Percentiles rank a stretch among this genome's conserved stretches.
Evolutionary conservation across 805 yeast species (phyloP).

Genomic region (Teunomyces tritomae): DNA sequence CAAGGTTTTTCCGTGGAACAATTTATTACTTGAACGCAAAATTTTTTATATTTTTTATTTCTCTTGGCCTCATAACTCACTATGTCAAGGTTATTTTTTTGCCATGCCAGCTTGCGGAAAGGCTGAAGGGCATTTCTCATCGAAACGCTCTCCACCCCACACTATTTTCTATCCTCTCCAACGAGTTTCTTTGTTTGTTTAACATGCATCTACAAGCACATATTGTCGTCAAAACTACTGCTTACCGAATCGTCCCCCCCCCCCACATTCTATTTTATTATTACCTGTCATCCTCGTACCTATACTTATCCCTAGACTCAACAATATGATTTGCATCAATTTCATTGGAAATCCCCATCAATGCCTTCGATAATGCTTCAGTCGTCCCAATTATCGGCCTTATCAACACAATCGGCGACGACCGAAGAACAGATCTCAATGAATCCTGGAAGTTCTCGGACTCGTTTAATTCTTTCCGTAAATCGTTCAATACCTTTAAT

Average conservation of each 20-base stretch:
- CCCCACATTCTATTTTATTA: not conserved
- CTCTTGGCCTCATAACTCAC: not conserved
- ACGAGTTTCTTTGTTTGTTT: too few relatives aligned
- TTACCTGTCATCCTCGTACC: constrained; percentile 11
- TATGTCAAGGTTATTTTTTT: not conserved
- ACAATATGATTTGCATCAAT: constrained; percentile 63
- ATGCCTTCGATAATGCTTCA: constrained; percentile 78
- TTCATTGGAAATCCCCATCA: constrained; percentile 81
- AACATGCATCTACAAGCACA: too few relatives aligned
- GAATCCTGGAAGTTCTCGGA: constrained; percentile 67
- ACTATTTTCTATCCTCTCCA: not conserved
- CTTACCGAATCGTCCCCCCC: not conserved
- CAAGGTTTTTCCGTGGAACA: not conserved
- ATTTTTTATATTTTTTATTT: not conserved
- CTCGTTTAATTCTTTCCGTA: constrained; percentile 62
- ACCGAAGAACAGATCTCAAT: constrained; percentile 62
- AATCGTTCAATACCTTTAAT: constrained; percentile 54
- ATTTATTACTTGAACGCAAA: not conserved
- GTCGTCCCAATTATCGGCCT: constrained; percentile 92
- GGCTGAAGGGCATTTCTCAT: not conserved
- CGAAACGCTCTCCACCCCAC: not conserved
- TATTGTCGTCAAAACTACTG: too few relatives aligned
- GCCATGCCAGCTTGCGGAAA: not conserved
- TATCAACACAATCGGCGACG: constrained; percentile 76
- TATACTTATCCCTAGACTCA: constrained; percentile 67